Evolutionary conservation across 208 protist genomes (phyloP), one percentile per base, ranked within the genome.

Genomic region (Leishmania arabica): DNA sequence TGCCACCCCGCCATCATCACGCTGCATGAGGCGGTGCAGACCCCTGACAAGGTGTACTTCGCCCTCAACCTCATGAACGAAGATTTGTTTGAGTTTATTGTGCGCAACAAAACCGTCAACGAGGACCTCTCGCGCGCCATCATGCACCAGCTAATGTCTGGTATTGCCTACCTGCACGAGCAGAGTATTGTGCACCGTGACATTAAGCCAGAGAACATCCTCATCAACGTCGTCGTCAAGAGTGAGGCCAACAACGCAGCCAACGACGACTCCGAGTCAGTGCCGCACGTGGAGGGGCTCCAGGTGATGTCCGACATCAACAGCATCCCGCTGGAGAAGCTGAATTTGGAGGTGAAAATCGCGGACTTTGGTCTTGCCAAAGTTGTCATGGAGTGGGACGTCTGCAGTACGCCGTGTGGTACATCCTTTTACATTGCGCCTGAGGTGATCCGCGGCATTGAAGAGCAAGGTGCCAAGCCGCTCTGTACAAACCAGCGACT

Each of bases 401-500:
- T 97, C 42, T 83, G 85, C 40, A 92, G 86, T 60, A 97, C 95
- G 13, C 93, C 93, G 49, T 97, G 95, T 79, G 95, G 95, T 49
- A 98, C 95, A 19, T 95, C 92, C 74, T 97, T 95, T 87, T 98
- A 98, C 89, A 94, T 98, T 73, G 93, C 95, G 0, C 95, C 95
- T 0, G 93, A 98, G 83, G 89, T 98, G 24, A 96, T 98, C 65
- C 92, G 92, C 49, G 91, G 92, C 13, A 97, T 96, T 70, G 92
- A 96, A 88, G 88, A 89, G 68, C 90, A 97, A 58, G 94, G 93
- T 49, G 92, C 93, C 7, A 87, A 92, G 47, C 94, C 94, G 19
- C 89, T 96, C 74, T 93, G 88, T 84, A 97, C 94, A 3, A 97
- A 84, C 27, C 84, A 88, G 72, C 85, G 91, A 37, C 87, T 94